A percentile compares a stretch with the other conserved stretches of the same genome.
Conservation (phyloP, 495 filamentous ascomycete species). For the Aspergillus bertholletiae region DNA sequence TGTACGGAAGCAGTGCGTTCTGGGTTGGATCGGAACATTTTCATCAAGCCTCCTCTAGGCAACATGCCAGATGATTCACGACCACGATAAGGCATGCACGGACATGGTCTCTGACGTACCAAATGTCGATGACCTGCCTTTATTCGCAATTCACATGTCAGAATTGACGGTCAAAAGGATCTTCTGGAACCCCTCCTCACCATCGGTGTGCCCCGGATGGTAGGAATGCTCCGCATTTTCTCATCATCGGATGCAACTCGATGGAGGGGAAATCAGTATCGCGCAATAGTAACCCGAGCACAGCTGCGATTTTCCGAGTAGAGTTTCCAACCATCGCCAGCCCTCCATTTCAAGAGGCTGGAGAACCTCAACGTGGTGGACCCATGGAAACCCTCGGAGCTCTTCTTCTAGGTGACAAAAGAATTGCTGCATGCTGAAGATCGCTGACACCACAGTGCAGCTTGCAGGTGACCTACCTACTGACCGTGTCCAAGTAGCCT, state of each 20-base stretch:
- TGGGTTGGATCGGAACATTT: conserved; percentile 1
- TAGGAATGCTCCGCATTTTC: conserved; percentile 7
- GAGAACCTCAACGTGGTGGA: background rate
- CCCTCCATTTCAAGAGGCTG: background rate
- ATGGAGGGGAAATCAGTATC: conserved; percentile 1
- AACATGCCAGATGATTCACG: conserved; percentile 1
- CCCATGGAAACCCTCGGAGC: conserved; percentile 1
- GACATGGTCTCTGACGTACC: conserved; percentile 2
- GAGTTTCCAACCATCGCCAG: background rate
- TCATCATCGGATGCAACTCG: background rate
- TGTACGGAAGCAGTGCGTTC: background rate
- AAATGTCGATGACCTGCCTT: background rate
- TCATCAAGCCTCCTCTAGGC: conserved; percentile 1
- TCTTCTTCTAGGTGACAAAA: background rate
- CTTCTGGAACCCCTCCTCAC: conserved; percentile 9
- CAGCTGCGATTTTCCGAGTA: background rate
- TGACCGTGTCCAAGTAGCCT: conserved; percentile 16
- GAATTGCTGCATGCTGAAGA: conserved; percentile 15
- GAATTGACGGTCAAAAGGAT: conserved; percentile 2
- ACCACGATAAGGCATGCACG: conserved; percentile 9
- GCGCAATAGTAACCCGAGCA: background rate
- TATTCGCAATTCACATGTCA: conserved; percentile 13
- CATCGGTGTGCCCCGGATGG: background rate
- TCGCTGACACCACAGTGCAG: conserved; percentile 19
- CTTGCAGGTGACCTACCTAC: conserved; percentile 33